Evolutionary conservation across 2,329 filamentous ascomycete genomes (phyloP).

Genomic region (Cercospora zeina): DNA sequence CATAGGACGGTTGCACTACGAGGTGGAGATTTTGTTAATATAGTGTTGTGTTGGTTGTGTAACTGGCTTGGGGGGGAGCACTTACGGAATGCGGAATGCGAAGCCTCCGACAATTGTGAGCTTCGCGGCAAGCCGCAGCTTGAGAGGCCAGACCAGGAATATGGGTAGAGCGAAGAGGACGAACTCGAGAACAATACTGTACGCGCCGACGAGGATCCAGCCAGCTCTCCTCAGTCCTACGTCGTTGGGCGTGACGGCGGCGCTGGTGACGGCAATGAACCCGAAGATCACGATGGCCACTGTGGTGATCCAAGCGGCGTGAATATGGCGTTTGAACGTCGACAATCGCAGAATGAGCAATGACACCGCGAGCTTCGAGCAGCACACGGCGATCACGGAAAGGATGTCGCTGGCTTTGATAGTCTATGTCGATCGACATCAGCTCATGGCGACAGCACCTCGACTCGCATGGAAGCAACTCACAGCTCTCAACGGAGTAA

Average conservation of each 20-base stretch:
- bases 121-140: conserved; percentile 22
- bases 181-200: conserved; percentile 22
- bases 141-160: conserved; percentile 23
- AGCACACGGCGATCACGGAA: conserved; percentile 18
- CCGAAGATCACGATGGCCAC: conserved; percentile 21
- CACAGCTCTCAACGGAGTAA: not conserved
- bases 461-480: not conserved
- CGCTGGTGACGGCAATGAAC: conserved; percentile 1
- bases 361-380: conserved; percentile 24
- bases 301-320: conserved; percentile 17
- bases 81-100: conserved; percentile 26
- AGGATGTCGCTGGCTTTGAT: conserved; percentile 21
- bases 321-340: conserved; percentile 22
- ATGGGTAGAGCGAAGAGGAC: conserved; percentile 22
- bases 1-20: conserved; percentile 19
- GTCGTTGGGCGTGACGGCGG: not conserved
- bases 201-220: conserved; percentile 23
- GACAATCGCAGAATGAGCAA: conserved; percentile 24
- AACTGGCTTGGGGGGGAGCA: not conserved
- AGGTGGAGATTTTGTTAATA: not conserved
- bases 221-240: not conserved
- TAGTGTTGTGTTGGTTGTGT: not conserved
- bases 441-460: not conserved
- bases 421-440: conserved; percentile 9
- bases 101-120: conserved; percentile 23